phyloP scores from a whole-genome alignment of 306 rosid genomes.

The Urtica urens region DNA sequence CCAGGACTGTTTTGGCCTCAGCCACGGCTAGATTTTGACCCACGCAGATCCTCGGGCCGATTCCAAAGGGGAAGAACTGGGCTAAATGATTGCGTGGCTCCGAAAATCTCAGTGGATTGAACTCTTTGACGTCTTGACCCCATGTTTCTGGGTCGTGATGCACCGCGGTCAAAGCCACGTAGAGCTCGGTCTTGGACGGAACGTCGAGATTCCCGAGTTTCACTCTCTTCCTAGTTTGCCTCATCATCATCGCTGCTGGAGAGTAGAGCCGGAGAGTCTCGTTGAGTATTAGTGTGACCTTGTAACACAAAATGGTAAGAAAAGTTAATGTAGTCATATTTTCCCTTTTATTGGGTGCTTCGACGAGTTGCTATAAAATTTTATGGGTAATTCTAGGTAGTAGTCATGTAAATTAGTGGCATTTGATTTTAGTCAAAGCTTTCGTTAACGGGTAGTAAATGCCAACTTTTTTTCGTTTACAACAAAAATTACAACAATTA shows the following conservation, averaged over 20 bases:
- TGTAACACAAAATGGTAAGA: background rate
- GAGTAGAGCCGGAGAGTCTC: conserved; percentile 66
- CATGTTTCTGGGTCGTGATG: conserved; percentile 50
- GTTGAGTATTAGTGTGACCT: conserved; percentile 50
- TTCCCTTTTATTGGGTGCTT: too few species aligned
- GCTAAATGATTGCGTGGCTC: conserved; percentile 57
- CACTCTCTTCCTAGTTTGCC: conserved; percentile 29
- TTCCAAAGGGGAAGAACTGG: conserved; percentile 42
- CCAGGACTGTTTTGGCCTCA: conserved; percentile 39
- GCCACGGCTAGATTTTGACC: conserved; percentile 56
- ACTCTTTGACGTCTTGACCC: conserved; percentile 53
- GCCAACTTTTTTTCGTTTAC: too few species aligned
- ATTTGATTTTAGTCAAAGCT: too few species aligned
- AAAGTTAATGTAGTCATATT: too few species aligned
- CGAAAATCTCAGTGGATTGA: conserved; percentile 49
- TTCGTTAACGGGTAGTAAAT: too few species aligned
- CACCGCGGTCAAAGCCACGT: conserved; percentile 33
- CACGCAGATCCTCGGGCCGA: conserved; percentile 48
- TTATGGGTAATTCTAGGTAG: too few species aligned
- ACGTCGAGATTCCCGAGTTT: conserved; percentile 37
- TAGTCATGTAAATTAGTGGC: too few species aligned
- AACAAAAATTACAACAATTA: too few species aligned
- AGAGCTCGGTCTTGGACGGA: conserved; percentile 47
- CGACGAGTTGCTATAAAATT: too few species aligned
- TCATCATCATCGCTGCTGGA: conserved; percentile 30